Conservation (phyloP, 805 yeast genomes). For the Wickerhamomyces bovis region DNA sequence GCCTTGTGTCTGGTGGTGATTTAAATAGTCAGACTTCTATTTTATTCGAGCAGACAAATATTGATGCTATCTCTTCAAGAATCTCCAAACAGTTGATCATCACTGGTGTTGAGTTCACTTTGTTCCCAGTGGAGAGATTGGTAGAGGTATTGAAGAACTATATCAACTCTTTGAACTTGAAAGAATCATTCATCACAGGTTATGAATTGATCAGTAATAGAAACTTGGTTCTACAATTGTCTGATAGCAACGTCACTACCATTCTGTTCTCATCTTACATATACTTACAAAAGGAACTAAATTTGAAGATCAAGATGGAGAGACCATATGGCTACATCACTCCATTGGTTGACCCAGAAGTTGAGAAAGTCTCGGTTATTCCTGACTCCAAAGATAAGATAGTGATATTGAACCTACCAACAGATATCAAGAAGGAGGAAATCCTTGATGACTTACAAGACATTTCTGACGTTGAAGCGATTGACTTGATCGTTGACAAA, state of each 20-base stretch:
- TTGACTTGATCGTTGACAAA: conserved; percentile 41
- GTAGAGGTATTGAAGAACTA: conserved; percentile 40
- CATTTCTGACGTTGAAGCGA: conserved; percentile 33
- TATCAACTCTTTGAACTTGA: conserved; percentile 38
- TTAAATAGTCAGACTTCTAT: conserved; percentile 26
- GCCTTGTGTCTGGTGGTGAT: conserved; percentile 26
- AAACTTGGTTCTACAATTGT: conserved; percentile 44
- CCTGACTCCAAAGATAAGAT: conserved; percentile 42
- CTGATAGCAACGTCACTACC: conserved; percentile 49
- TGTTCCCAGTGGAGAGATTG: conserved; percentile 30
- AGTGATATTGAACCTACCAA: conserved; percentile 40
- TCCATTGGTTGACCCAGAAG: conserved; percentile 30
- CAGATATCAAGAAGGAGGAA: conserved; percentile 35
- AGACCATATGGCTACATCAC: conserved; percentile 44
- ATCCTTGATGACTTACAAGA: conserved; percentile 36
- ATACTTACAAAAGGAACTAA: conserved; percentile 27
- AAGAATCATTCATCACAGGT: conserved; percentile 33
- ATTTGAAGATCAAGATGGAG: conserved; percentile 26
- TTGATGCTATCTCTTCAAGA: conserved; percentile 24
- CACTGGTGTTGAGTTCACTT: conserved; percentile 25
- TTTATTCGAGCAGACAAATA: conserved; percentile 28
- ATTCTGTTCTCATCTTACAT: conserved; percentile 40
- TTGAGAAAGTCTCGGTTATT: conserved; percentile 7
- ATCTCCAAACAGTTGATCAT: conserved; percentile 24
- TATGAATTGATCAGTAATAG: conserved; percentile 28